These are phyloP conservation scores for Fusarium graminum DNA, from an alignment of 2,329 filamentous ascomycete genomes.

Conservation along the genomic window DNA sequence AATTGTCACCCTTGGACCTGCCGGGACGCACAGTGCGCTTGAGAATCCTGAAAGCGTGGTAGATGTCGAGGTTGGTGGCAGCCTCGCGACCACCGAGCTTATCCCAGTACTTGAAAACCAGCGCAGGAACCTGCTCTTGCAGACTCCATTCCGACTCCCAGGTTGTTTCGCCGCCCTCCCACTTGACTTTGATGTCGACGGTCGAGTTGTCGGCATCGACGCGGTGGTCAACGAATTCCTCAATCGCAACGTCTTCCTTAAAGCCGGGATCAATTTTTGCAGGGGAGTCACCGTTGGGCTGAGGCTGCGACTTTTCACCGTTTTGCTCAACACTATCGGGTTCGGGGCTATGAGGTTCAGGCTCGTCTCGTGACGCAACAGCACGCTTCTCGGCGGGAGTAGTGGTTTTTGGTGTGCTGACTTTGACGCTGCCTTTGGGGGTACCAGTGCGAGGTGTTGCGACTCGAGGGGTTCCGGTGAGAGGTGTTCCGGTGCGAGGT, in stretches of 20 bases:
- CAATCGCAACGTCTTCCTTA: conserved; percentile 43
- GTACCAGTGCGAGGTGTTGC: conserved; percentile 16
- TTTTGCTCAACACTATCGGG: conserved; percentile 6
- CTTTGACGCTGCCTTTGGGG: not conserved
- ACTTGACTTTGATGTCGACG: conserved; percentile 45
- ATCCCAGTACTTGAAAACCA: conserved; percentile 50
- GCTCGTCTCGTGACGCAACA: not conserved
- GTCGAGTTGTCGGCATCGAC: conserved; percentile 43
- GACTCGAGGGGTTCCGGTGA: conserved; percentile 19
- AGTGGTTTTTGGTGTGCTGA: conserved; percentile 24
- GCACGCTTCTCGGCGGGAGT: conserved; percentile 25
- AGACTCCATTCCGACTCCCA: conserved; percentile 49
- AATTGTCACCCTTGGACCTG: conserved; percentile 30
- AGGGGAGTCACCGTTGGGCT: conserved; percentile 25
- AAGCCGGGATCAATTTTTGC: conserved; percentile 17
- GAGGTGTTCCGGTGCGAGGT: conserved; percentile 13
- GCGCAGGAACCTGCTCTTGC: conserved; percentile 44
- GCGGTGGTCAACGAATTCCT: conserved; percentile 40
- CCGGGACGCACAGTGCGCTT: conserved; percentile 38
- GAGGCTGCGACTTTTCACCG: conserved; percentile 13
- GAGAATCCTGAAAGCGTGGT: conserved; percentile 48
- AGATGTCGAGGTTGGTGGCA: conserved; percentile 43
- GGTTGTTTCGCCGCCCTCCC: conserved; percentile 44
- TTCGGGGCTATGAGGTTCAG: conserved; percentile 1
- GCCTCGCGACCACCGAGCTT: conserved; percentile 43